Base-by-base conservation (phyloP, 2,329 filamentous ascomycete species). In the Trichoderma arundinaceum region DNA sequence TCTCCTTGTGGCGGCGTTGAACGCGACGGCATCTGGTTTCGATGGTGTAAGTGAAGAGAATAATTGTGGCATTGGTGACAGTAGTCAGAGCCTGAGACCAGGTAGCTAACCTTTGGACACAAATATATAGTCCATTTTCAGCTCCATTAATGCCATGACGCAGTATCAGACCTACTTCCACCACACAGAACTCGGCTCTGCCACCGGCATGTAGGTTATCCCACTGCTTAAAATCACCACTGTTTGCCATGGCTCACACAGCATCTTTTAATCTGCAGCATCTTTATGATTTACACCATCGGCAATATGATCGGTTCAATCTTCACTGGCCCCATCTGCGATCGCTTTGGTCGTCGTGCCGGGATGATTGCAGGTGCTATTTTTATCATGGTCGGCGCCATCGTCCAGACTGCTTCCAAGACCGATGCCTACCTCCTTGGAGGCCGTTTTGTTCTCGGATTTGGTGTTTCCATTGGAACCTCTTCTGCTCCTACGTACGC, bases 381-480 rank as follows among this genome's bases (percentile, higher is more conserved):
- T 1, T 71, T 82, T 32, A 81, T 82, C 65, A 77, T 82, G 39
- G 70, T 78, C 12, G 80, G 80, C 1, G 78, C 79, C 19, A 76
- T 74, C 17, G 72, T 81, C 4, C 76, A 78, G 70, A 79, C 74
- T 4, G 72, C 74, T 13, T 76, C 80, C 1, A 74, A 73, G 5
- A 74, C 71, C 38, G 75, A 78, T 48, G 72, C 72, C 13, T 78
- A 79, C 53, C 79, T 82, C n/a, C 76, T 82, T 44, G 78, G 79
- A 7, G 84, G 83, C 2, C 81, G 84, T 28, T 86, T 87, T 68
- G 73, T 87, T 4, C 81, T 87, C 0, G 85, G 85, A 17, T 86
- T 87, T 61, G 80, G 80, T 15, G 78, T 80, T 6, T 76, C 77
- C 12, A 79, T 79, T 59, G 77, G 76, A 22, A 78, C 76, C 0